Conservation (phyloP, 768 basidiomycete species). For the Boletus rufocinnamomeus region DNA sequence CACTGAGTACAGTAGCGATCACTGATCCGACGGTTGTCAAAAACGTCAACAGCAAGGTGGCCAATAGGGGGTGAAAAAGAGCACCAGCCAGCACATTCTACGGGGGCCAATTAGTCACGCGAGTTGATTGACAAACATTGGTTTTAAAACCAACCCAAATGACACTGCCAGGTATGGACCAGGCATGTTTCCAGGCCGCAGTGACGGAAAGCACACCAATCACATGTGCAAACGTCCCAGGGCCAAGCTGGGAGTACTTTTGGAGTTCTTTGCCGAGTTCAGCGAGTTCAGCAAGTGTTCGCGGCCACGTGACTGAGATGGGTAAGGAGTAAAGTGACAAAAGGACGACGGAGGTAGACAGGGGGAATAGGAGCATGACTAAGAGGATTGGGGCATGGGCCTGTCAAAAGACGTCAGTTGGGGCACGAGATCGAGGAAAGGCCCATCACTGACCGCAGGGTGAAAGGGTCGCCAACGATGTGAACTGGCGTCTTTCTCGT, state of each 20-base stretch:
- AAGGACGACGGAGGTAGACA: constrained; percentile 60
- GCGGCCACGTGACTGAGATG: constrained; percentile 75
- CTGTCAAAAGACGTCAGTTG: constrained; percentile 29
- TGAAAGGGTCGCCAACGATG: constrained; percentile 34
- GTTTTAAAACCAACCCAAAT: constrained; percentile 64
- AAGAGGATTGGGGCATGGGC: constrained; percentile 67
- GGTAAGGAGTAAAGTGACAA: constrained; percentile 56
- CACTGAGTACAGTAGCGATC: constrained; percentile 76
- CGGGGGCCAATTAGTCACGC: constrained; percentile 19
- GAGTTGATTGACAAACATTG: background rate
- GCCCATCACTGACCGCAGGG: constrained; percentile 37
- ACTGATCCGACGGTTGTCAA: constrained; percentile 88
- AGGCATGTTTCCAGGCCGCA: constrained; percentile 95
- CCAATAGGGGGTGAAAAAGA: constrained; percentile 78
- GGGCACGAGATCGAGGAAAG: constrained; percentile 3
- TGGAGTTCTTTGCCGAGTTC: constrained; percentile 75
- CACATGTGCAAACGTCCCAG: constrained; percentile 69
- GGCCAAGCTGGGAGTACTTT: constrained; percentile 73
- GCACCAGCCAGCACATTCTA: constrained; percentile 92
- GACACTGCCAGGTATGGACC: constrained; percentile 95
- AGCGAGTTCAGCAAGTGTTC: constrained; percentile 72
- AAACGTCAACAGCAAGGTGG: constrained; percentile 76
- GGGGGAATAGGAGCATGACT: constrained; percentile 63
- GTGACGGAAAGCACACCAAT: constrained; percentile 79
- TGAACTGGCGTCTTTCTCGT: constrained; percentile 39